Evolutionary conservation across 495 filamentous ascomycete species (phyloP), one percentile per base, ranked within the genome.

Genomic region (Talaromyces ruber): DNA sequence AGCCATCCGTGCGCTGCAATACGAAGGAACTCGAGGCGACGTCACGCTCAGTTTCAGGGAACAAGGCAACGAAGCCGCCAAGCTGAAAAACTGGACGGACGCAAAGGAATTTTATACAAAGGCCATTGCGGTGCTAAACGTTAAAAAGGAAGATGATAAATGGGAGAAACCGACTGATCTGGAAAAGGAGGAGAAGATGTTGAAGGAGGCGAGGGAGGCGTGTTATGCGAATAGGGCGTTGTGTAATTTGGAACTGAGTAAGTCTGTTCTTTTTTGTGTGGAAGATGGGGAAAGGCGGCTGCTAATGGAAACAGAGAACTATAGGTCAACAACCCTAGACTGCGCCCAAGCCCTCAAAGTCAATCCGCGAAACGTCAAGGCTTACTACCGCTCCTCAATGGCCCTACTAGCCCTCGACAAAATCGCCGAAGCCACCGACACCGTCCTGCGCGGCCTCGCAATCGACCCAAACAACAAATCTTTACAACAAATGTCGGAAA

Each of bases 71-170:
- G 94, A 97, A 62, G 85, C 84, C 62, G 95, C 92, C 64, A 79
- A 80, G 62, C 81, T 76, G 62, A 87, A 87, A 72, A 77, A 82
- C 53, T 98, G 88, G 86, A 77, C 75, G 18, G 92, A 97, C 72
- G 94, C 91, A 6, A 89, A 87, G 67, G 92, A 96, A 67, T 96
- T 90, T 75, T 98, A 98, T 68, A 84, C 83, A 7, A 96, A 96
- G 72, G 90, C 83, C 14, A 78, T 98, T 30, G 74, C 82, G 3
- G 82, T 92, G 1, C 72, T 97, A 24, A 74, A 78, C 18, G 77
- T 77, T 21, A 77, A 79, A 64, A 26, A 47, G 14, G 54, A 47
- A 24, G 84, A 85, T 64, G 83, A 89, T 50, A 76, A 79, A 61
- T 77, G 74, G 70, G 71, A 76, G 26, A 70, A 79, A 67, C 75